Evolutionary conservation across 768 basidiomycete species (phyloP), one percentile per base, ranked within the genome.

Genomic region (Ephemerocybe angulata): DNA sequence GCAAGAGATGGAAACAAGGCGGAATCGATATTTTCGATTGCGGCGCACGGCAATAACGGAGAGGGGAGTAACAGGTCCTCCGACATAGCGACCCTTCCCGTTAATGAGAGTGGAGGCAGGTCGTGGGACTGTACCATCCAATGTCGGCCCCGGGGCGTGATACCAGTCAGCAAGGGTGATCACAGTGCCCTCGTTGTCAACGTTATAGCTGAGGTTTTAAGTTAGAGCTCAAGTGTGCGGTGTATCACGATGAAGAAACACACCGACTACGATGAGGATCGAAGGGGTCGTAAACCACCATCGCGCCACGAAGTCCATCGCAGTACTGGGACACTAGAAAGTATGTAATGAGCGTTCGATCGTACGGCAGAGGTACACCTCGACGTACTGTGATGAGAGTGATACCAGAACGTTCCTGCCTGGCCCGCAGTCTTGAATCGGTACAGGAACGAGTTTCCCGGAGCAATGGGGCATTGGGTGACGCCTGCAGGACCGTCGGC

Each of bases 381-480:
- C 13, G 8, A 35, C 53, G n/a, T 22, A 58, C 58, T 38, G 53
- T 61, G 60, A 62, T 66, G 60, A 33, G 65, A 67, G 52, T 65
- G 65, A 67, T 76, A 72, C 79, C 80, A 82, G 57, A 72, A 82
- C 8, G 67, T 72, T 21, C 78, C 76, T 8, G 74, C 70, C 54
- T 77, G 76, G 15, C 62, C 61, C 10, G 65, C 64, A 0, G 61
- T 63, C 3, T 54, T 53, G 59, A 78, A 76, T 5, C 69, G 37
- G 62, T 81, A 78, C 25, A 70, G 42, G 61, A 75, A 79, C 2
- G 72, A 69, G 53, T 78, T 59, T 0, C 66, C 67, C 21, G 68
- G 63, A 3, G 71, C 57, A 30, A 80, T 73, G 6, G 77, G 79
- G 53, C 76, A 78, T 54, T 77, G 76, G 5, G 60, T 72, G 1